Percentiles rank a stretch among this genome's conserved stretches.
These are phyloP conservation scores for Myxozyma vanderwaltii DNA, from an alignment of 805 yeast genomes.

Conservation along the genomic window DNA sequence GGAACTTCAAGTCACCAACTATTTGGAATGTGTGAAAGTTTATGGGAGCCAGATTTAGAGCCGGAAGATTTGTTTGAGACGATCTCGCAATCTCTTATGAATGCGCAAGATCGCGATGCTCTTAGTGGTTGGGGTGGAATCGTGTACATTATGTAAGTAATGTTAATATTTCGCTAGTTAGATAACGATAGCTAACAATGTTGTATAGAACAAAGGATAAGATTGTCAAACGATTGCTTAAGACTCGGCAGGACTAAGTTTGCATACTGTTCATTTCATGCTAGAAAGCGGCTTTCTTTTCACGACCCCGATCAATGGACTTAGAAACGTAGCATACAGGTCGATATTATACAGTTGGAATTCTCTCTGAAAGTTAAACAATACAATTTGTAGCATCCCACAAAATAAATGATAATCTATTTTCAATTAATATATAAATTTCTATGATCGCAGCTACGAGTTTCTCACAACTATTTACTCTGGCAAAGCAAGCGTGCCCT, in stretches of 20 bases:
- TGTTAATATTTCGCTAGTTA: background rate
- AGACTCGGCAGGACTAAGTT: conserved; percentile 87
- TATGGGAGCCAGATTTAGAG: conserved; percentile 90
- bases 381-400: background rate
- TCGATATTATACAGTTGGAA: background rate
- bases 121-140: conserved; percentile 98
- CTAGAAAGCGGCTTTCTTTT: background rate
- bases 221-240: conserved; percentile 81
- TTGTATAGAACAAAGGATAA: conserved; percentile 71
- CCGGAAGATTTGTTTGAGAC: conserved; percentile 97
- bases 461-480: too few relatives aligned
- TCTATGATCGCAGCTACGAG: background rate
- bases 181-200: too few relatives aligned
- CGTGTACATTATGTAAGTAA: conserved; percentile 66
- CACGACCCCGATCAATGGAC: background rate
- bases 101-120: conserved; percentile 97
- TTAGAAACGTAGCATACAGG: background rate
- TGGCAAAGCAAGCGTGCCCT: background rate
- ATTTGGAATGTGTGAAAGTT: conserved; percentile 97
- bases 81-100: conserved; percentile 86
- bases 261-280: background rate
- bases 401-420: background rate
- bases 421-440: background rate
- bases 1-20: conserved; percentile 98
- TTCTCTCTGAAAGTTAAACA: background rate